These are phyloP conservation scores for Claviceps quebecensis DNA, from an alignment of 2,329 filamentous ascomycete genomes.

Conservation along the genomic window DNA sequence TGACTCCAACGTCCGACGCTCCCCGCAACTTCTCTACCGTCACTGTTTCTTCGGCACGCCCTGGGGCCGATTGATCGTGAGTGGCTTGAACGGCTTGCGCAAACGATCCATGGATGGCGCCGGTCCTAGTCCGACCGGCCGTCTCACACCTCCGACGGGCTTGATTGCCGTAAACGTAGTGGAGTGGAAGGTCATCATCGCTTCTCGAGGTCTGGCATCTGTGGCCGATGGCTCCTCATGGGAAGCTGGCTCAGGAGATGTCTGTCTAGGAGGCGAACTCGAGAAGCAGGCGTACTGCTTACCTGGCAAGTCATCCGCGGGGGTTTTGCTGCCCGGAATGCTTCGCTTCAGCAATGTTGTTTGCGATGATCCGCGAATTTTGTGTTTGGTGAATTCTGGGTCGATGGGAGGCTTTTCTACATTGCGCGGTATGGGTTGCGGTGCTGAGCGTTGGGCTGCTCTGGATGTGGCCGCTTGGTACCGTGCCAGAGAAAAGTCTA, in stretches of 20 bases:
- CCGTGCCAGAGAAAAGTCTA: constrained; percentile 11
- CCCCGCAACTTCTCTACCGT: neutral
- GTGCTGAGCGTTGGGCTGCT: constrained; percentile 8
- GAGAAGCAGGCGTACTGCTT: constrained; percentile 44
- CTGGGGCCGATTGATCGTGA: constrained; percentile 34
- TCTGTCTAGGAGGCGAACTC: constrained; percentile 35
- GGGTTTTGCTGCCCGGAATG: constrained; percentile 10
- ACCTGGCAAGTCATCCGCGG: constrained; percentile 15
- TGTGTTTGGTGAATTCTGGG: constrained; percentile 23
- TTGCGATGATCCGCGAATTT: constrained; percentile 24
- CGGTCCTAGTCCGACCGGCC: constrained; percentile 29
- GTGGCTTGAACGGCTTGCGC: constrained; percentile 41
- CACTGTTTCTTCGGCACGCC: constrained; percentile 6
- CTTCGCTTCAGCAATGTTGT: constrained; percentile 16
- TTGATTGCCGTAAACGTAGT: constrained; percentile 33
- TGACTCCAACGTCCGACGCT: too few relatives aligned
- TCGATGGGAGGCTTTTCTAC: constrained; percentile 14
- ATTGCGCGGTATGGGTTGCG: constrained; percentile 2
- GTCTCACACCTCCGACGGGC: constrained; percentile 25
- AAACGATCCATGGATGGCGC: constrained; percentile 36
- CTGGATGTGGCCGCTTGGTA: constrained; percentile 14
- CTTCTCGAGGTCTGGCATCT: constrained; percentile 17
- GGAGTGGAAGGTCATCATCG: constrained; percentile 32
- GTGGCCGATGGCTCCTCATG: constrained; percentile 12
- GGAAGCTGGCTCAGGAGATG: constrained; percentile 8